Evolutionary conservation across 805 yeast species (phyloP).

Genomic region (Cyberlindnera mycetangii): DNA sequence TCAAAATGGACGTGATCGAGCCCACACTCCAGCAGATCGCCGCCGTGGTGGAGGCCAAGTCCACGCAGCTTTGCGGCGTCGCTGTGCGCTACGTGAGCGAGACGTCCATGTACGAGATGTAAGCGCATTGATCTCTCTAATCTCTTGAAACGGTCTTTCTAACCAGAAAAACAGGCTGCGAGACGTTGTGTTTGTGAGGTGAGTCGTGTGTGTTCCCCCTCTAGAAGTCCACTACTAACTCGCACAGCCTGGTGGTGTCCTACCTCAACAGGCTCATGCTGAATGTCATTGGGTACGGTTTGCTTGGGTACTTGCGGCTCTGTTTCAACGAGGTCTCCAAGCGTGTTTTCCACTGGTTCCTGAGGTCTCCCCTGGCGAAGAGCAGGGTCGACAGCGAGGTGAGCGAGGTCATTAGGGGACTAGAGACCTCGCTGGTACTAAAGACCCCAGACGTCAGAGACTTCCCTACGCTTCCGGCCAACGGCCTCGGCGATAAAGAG

Average conservation of each 20-base stretch:
- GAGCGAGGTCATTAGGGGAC: slow-evolving; percentile 37
- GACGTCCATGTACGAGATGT: slow-evolving; percentile 9
- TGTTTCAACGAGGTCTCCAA: slow-evolving; percentile 16
- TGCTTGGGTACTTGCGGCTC: slow-evolving; percentile 29
- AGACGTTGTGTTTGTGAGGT: slow-evolving; percentile 10
- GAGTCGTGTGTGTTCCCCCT: not conserved
- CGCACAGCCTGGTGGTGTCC: slow-evolving; percentile 7
- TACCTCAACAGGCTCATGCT: slow-evolving; percentile 5
- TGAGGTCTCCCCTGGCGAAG: slow-evolving; percentile 51
- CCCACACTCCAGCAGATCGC: no score
- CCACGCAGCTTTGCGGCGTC: not conserved
- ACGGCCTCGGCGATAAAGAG: slow-evolving; percentile 49
- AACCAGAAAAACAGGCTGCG: slow-evolving; percentile 3
- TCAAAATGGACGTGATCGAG: no score
- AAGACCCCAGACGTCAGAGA: slow-evolving; percentile 45
- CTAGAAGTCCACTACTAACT: not conserved
- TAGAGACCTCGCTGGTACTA: slow-evolving; percentile 59
- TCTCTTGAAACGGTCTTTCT: not conserved
- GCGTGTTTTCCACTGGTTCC: slow-evolving; percentile 30
- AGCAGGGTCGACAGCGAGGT: slow-evolving; percentile 62
- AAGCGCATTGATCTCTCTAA: not conserved
- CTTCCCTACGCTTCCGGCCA: slow-evolving; percentile 51
- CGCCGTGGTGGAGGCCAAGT: no score
- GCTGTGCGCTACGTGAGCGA: not conserved
- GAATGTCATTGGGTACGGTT: slow-evolving; percentile 39